A percentile compares a stretch with the other conserved stretches of the same genome.
Conservation (phyloP, 176 grass and related monocot genomes). For the Poa annua region DNA sequence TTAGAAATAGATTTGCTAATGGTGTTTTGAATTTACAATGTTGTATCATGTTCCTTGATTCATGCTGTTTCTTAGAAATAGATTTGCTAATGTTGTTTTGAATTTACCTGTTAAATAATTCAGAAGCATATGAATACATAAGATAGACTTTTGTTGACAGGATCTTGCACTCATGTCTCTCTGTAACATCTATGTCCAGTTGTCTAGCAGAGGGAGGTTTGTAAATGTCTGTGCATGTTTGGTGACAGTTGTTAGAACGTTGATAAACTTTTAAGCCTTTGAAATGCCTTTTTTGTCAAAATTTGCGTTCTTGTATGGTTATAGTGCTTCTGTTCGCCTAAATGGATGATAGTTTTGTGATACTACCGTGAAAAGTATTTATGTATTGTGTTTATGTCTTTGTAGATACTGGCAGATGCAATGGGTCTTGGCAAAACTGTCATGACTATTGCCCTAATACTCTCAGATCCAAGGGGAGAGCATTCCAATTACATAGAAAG, state of each 20-base stretch:
- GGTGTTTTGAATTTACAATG: constrained; percentile 1
- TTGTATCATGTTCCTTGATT: background rate
- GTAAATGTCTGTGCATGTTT: constrained; percentile 24
- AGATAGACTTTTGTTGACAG: background rate
- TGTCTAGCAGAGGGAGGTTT: background rate
- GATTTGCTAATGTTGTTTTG: background rate
- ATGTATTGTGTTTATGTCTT: constrained; percentile 38
- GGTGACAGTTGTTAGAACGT: background rate
- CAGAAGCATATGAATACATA: background rate
- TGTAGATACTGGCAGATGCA: constrained; percentile 89
- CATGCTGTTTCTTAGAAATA: background rate
- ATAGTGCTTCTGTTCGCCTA: constrained; percentile 8
- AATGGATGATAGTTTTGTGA: background rate
- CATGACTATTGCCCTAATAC: constrained; percentile 90
- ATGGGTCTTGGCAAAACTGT: constrained; percentile 99
- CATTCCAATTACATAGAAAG: constrained; percentile 41
- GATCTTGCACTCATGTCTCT: background rate
- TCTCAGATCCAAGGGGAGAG: constrained; percentile 66
- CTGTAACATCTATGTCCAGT: background rate
- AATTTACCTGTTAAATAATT: background rate
- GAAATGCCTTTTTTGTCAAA: background rate
- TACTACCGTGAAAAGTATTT: constrained; percentile 25
- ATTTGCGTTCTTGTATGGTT: background rate
- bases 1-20: constrained; percentile 26
- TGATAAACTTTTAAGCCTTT: background rate